Base-by-base conservation (phyloP, 2,329 filamentous ascomycete genomes). In the Fusarium newnesense region DNA sequence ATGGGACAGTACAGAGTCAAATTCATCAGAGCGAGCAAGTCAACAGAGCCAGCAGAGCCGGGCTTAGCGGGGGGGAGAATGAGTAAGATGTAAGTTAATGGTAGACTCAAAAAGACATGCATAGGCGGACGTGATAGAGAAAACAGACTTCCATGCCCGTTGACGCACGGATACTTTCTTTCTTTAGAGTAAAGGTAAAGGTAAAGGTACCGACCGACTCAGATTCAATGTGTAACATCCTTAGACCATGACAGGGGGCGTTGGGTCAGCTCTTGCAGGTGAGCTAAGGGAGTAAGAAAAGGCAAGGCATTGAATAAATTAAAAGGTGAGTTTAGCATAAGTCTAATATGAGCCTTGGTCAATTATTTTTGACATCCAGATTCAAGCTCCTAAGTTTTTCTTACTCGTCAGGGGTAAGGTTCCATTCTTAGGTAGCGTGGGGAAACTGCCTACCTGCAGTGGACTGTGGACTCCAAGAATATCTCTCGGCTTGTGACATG, bases 221-320 rank as follows among this genome's bases (percentile, higher is more conserved):
- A 75, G 65, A 74, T 75, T 76, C 63, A 67, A 77, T 76, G 75
- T 77, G 73, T 69, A 72, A 76, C 75, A 75, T 73, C 67, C 49
- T 56, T 40, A 42, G 67, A 47, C 36, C 42, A 58, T 28, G 34
- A 54, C 61, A 60, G 61, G 64, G 64, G 44, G 42, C 40, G 32
- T 34, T 28, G 59, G 67, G 53, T 54, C 66, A 64, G 50, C 36
- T 52, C 53, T 62, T 34, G 58, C 64, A 63, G 67, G 64, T 57
- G 47, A 50, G 47, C n/a, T 52, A 12, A 19, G 30, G n/a, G 21
- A 12, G n/a, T 26, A 34, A 52, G 49, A 52, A 52, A 52, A 36
- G n/a, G 12, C 7, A 11, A 13, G 49, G 4, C n/a, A 19, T 5
- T 19, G n/a, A 26, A 19, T 24, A 52, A 19, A 52, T 52, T 8